Evolutionary conservation across 768 basidiomycete genomes (phyloP).

Genomic region (Boletus vermiculosoides): DNA sequence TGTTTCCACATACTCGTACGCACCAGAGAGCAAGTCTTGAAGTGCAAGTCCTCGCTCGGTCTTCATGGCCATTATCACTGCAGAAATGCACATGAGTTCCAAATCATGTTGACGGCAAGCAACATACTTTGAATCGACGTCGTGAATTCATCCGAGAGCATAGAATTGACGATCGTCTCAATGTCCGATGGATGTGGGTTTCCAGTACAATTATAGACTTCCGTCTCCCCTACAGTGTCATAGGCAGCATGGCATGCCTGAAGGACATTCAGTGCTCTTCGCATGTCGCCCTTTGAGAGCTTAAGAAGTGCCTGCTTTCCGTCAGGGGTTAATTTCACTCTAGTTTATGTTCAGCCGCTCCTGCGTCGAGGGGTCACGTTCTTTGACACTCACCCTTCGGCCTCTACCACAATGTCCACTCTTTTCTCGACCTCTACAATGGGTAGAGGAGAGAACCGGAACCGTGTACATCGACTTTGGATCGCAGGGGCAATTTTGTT

Average conservation of each 20-base stretch:
- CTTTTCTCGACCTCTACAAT: conserved; percentile 83
- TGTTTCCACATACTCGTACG: conserved; percentile 86
- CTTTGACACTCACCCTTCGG: conserved; percentile 64
- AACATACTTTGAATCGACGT: conserved; percentile 77
- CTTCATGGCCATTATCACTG: conserved; percentile 87
- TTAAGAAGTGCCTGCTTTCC: conserved; percentile 89
- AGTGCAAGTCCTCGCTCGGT: conserved; percentile 90
- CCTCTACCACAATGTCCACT: conserved; percentile 71
- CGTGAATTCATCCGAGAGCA: conserved; percentile 95
- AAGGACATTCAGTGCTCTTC: conserved; percentile 90
- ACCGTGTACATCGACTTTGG: conserved; percentile 96
- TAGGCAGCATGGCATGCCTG: conserved; percentile 99
- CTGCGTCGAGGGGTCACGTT: neutral
- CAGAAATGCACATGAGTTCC: neutral
- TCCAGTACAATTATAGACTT: conserved; percentile 96
- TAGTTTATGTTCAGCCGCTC: conserved; percentile 31
- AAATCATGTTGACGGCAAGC: neutral
- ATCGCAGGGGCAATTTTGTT: conserved; percentile 99
- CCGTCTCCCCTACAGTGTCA: conserved; percentile 80
- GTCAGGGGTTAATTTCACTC: conserved; percentile 82
- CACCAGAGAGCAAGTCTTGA: conserved; percentile 89
- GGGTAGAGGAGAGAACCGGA: conserved; percentile 93
- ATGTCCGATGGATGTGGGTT: conserved; percentile 96
- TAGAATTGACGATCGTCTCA: conserved; percentile 87
- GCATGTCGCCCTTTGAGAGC: conserved; percentile 97